Evolutionary conservation across 2,329 filamentous ascomycete species (phyloP).

Genomic region (Cercospora sesami): DNA sequence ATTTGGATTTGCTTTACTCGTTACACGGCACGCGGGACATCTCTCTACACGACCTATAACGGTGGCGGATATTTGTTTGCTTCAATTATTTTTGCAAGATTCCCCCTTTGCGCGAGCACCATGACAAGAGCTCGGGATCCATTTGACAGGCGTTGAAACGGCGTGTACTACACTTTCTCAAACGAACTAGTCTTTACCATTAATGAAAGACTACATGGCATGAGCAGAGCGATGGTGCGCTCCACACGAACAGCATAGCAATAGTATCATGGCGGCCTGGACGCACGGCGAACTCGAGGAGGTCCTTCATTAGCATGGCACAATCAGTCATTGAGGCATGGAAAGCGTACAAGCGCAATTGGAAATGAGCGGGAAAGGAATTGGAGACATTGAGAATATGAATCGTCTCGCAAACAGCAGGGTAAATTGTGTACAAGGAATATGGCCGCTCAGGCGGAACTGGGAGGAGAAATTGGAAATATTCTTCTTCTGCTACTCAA

Average conservation of each 20-base stretch:
- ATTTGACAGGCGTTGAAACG: conserved; percentile 20
- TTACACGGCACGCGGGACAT: conserved; percentile 18
- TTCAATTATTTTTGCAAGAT: conserved; percentile 24
- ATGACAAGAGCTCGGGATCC: conserved; percentile 17
- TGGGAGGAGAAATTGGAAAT: background rate
- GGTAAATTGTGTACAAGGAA: background rate
- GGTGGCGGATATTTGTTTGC: conserved; percentile 21
- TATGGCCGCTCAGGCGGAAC: background rate
- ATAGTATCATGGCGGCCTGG: conserved; percentile 1
- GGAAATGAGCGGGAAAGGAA: background rate
- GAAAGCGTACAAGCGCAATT: background rate
- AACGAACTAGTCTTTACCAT: background rate
- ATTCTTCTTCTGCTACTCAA: background rate
- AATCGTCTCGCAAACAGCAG: background rate
- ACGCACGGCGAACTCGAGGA: conserved; percentile 3
- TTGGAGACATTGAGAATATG: background rate
- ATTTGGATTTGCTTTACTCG: background rate
- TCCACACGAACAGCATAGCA: conserved; percentile 6
- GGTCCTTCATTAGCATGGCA: background rate
- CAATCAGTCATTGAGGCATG: conserved; percentile 6
- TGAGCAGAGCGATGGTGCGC: background rate
- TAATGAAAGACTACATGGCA: conserved; percentile 1
- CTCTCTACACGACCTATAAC: conserved; percentile 14
- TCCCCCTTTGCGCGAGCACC: conserved; percentile 28
- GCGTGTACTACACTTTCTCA: conserved; percentile 4